phyloP scores from a whole-genome alignment of 768 basidiomycete species.

The Suillus paluster region DNA sequence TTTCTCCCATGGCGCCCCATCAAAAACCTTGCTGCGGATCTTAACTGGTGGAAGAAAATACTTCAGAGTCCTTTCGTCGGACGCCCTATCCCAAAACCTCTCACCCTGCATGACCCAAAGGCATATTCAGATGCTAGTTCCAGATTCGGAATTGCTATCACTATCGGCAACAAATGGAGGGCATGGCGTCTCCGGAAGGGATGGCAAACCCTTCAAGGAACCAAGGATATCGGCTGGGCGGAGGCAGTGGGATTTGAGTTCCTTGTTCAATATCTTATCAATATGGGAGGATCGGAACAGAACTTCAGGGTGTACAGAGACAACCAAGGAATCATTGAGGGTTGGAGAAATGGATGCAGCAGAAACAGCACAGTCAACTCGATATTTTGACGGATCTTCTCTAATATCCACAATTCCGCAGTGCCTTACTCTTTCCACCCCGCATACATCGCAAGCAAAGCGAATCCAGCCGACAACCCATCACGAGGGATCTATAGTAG shows the following conservation, averaged over 20 bases:
- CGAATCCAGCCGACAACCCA: constrained; percentile 11
- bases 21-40: constrained; percentile 20
- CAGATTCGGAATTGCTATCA: constrained; percentile 19
- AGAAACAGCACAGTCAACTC: too few relatives aligned
- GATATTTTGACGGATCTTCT: constrained; percentile 9
- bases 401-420: constrained; percentile 7
- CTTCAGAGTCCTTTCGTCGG: constrained; percentile 3
- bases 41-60: constrained; percentile 45
- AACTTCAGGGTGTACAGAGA: too few relatives aligned
- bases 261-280: too few relatives aligned
- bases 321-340: too few relatives aligned
- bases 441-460: constrained; percentile 1
- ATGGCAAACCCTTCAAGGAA: too few relatives aligned
- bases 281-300: too few relatives aligned
- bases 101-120: not conserved
- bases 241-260: too few relatives aligned
- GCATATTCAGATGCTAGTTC: constrained; percentile 23
- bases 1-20: constrained; percentile 29
- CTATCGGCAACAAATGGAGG: constrained; percentile 27
- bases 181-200: too few relatives aligned
- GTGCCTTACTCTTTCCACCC: not conserved
- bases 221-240: too few relatives aligned
- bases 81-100: constrained; percentile 5
- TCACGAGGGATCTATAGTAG: constrained; percentile 6
- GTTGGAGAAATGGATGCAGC: too few relatives aligned